Conservation (phyloP, 352 stramenopile genomes). For the Phytopythium delawarense region DNA sequence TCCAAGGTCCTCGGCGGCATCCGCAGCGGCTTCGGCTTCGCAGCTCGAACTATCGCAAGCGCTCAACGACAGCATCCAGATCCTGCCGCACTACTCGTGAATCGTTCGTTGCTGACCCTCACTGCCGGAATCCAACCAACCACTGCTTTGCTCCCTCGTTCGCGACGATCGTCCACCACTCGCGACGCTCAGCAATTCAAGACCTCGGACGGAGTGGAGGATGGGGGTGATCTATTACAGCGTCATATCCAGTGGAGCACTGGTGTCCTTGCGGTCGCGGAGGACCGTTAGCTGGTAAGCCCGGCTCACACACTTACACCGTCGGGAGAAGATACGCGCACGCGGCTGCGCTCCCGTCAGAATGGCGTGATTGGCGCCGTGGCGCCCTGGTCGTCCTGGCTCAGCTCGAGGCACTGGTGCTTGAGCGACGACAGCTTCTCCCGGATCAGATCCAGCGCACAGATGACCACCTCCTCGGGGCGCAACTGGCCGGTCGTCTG, state of each 20-base stretch:
- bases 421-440: conserved; percentile 85
- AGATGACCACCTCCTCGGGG: conserved; percentile 85
- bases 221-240: conserved; percentile 10
- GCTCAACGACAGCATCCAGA: conserved; percentile 46
- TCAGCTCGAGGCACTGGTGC: conserved; percentile 83
- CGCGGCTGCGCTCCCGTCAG: conserved; percentile 22
- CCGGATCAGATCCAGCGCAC: conserved; percentile 79
- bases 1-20: conserved; percentile 2
- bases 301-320: background rate
- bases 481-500: conserved; percentile 83
- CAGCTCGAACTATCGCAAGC: conserved; percentile 43
- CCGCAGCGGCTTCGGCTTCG: conserved; percentile 11
- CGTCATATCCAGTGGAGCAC: conserved; percentile 3
- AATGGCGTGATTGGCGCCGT: conserved; percentile 77
- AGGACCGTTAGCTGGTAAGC: background rate
- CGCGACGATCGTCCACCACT: background rate
- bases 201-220: background rate
- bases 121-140: background rate
- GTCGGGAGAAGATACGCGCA: background rate
- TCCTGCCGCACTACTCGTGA: conserved; percentile 64
- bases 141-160: background rate
- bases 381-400: conserved; percentile 65
- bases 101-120: no score
- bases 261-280: background rate
- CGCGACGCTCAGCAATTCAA: background rate